Percentiles rank a stretch among this genome's conserved stretches.
Conservation (phyloP, 2,329 filamentous ascomycete genomes). For the Ceratocystis eucalypticola region DNA sequence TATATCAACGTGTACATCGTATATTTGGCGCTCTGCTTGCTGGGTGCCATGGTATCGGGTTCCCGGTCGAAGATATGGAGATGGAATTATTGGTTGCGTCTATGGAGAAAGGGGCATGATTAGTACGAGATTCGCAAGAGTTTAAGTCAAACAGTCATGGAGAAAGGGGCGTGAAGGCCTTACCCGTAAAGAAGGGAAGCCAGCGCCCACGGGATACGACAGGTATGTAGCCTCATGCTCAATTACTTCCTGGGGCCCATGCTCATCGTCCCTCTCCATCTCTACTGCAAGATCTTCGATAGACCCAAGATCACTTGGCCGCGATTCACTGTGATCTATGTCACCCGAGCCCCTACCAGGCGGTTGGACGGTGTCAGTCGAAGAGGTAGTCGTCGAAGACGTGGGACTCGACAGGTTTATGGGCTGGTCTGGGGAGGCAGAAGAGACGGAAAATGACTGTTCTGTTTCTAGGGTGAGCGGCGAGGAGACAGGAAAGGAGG, state of each 20-base stretch:
- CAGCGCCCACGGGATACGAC: background rate
- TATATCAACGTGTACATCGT: slow-evolving; percentile 92
- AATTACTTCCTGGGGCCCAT: background rate
- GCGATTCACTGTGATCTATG: background rate
- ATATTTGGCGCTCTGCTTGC: slow-evolving; percentile 81
- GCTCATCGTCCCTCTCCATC: background rate
- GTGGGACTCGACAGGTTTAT: background rate
- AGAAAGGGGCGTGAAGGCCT: background rate
- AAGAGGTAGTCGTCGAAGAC: background rate
- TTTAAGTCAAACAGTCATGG: background rate
- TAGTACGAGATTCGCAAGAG: background rate
- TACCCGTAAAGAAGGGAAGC: background rate
- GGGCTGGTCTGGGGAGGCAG: background rate
- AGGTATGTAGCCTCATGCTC: background rate
- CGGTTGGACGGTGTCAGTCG: background rate
- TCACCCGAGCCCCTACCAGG: background rate
- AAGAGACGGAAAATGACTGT: background rate
- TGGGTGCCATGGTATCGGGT: slow-evolving; percentile 85
- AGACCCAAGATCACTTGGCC: background rate
- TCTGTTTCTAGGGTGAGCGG: background rate
- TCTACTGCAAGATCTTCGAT: background rate
- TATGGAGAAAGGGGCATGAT: background rate
- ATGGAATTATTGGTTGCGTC: slow-evolving; percentile 50
- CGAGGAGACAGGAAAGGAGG: background rate
- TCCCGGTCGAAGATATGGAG: slow-evolving; percentile 72